A percentile compares a stretch with the other conserved stretches of the same genome.
Conservation (phyloP, 345 rosid genomes). For the Murraya koenigii region DNA sequence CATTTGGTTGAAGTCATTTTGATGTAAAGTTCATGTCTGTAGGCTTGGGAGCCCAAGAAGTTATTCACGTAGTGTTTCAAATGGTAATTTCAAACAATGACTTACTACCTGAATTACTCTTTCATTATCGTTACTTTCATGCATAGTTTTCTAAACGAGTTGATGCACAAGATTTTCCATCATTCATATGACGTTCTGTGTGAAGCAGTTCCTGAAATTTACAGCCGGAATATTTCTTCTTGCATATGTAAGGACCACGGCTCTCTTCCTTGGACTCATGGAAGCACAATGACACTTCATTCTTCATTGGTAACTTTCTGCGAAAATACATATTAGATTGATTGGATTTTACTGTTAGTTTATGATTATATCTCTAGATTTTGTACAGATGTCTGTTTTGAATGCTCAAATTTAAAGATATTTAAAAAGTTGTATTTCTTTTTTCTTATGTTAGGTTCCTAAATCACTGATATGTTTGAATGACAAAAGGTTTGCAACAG, state of each 20-base stretch:
- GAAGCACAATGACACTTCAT: slow-evolving; percentile 40
- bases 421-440: neutral
- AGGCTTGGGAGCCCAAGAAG: slow-evolving; percentile 57
- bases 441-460: slow-evolving; percentile 40
- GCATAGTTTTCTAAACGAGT: neutral
- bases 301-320: slow-evolving; percentile 54
- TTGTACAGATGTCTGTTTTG: neutral
- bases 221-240: slow-evolving; percentile 31
- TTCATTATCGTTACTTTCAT: neutral
- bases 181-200: slow-evolving; percentile 15
- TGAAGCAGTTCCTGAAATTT: slow-evolving; percentile 41
- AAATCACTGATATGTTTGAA: slow-evolving; percentile 35
- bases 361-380: neutral
- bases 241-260: slow-evolving; percentile 33
- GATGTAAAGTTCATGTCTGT: slow-evolving; percentile 22
- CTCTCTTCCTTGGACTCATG: slow-evolving; percentile 36
- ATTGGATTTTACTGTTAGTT: slow-evolving; percentile 1
- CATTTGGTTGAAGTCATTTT: slow-evolving; percentile 3
- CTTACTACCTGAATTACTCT: neutral
- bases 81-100: slow-evolving; percentile 33
- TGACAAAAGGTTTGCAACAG: slow-evolving; percentile 45
- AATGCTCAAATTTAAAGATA: neutral
- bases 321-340: slow-evolving; percentile 2
- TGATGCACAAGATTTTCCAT: neutral
- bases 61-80: slow-evolving; percentile 37